phyloP scores from a whole-genome alignment of 2,329 filamentous ascomycete species.

The Aureobasidium sp. region DNA sequence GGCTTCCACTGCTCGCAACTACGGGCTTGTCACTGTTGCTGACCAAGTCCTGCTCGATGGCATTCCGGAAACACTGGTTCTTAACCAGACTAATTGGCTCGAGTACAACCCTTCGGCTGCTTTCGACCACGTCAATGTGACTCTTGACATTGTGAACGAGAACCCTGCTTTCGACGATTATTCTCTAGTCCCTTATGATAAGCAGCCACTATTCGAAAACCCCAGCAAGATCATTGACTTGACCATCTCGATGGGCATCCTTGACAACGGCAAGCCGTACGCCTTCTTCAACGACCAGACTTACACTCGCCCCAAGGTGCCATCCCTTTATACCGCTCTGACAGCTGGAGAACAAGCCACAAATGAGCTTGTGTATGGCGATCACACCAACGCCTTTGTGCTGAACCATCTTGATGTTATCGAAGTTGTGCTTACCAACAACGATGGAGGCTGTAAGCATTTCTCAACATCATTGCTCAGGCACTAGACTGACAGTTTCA shows the following conservation, averaged over 20 bases:
- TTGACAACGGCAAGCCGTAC: conserved; percentile 50
- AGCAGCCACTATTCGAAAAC: conserved; percentile 51
- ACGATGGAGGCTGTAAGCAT: conserved; percentile 46
- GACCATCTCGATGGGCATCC: conserved; percentile 54
- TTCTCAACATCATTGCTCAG: neutral
- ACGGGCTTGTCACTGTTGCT: conserved; percentile 47
- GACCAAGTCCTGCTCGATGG: conserved; percentile 53
- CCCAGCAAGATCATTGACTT: conserved; percentile 60
- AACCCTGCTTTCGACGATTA: conserved; percentile 70
- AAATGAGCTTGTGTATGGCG: conserved; percentile 41
- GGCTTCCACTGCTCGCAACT: conserved; percentile 46
- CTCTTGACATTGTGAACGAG: conserved; percentile 51
- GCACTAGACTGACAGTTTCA: conserved; percentile 22
- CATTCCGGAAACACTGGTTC: conserved; percentile 61
- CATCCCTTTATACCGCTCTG: conserved; percentile 70
- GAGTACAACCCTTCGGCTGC: conserved; percentile 45
- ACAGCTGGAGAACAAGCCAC: conserved; percentile 48
- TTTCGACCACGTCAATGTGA: conserved; percentile 30
- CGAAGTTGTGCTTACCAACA: conserved; percentile 70
- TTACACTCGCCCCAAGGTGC: conserved; percentile 68
- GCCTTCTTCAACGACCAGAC: conserved; percentile 64
- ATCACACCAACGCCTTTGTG: conserved; percentile 53
- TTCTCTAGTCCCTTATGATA: conserved; percentile 61
- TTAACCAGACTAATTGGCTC: conserved; percentile 51
- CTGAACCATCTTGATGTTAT: conserved; percentile 61